Conservation (phyloP, 108 stramenopile species). For the Craspedostauros australis region DNA sequence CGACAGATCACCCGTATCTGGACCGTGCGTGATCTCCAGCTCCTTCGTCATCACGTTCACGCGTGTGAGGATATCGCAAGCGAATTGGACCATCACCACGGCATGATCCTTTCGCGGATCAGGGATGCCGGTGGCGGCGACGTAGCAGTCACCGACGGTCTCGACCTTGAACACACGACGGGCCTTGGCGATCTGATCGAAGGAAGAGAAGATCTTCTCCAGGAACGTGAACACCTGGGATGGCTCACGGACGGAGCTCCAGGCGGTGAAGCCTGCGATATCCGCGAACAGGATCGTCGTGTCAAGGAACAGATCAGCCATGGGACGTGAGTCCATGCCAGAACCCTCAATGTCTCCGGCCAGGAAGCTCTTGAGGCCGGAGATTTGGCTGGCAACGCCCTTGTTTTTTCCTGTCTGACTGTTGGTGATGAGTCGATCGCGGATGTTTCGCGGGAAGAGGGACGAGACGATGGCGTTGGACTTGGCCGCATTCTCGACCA, state of each 20-base stretch:
- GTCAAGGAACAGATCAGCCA: too few species aligned
- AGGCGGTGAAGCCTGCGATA: too few species aligned
- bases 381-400: too few species aligned
- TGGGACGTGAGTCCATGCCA: too few species aligned
- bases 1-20: slow-evolving; percentile 26
- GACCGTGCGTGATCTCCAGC: slow-evolving; percentile 23
- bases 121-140: slow-evolving; percentile 54
- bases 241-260: too few species aligned
- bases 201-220: too few species aligned
- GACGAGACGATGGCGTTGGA: slow-evolving; percentile 19
- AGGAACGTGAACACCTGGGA: too few species aligned
- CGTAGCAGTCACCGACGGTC: slow-evolving; percentile 62
- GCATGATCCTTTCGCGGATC: slow-evolving; percentile 52
- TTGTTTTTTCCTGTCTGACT: background rate
- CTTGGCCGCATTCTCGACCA: slow-evolving; percentile 11
- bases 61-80: slow-evolving; percentile 22
- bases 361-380: too few species aligned
- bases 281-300: too few species aligned
- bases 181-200: too few species aligned
- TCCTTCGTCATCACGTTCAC: slow-evolving; percentile 14
- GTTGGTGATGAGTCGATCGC: slow-evolving; percentile 28
- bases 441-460: slow-evolving; percentile 32
- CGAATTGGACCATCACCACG: slow-evolving; percentile 37
- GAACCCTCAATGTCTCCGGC: too few species aligned
- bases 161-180: too few species aligned